Evolutionary conservation across 2,329 filamentous ascomycete species (phyloP).

Genomic region (Monosporascus sp.): DNA sequence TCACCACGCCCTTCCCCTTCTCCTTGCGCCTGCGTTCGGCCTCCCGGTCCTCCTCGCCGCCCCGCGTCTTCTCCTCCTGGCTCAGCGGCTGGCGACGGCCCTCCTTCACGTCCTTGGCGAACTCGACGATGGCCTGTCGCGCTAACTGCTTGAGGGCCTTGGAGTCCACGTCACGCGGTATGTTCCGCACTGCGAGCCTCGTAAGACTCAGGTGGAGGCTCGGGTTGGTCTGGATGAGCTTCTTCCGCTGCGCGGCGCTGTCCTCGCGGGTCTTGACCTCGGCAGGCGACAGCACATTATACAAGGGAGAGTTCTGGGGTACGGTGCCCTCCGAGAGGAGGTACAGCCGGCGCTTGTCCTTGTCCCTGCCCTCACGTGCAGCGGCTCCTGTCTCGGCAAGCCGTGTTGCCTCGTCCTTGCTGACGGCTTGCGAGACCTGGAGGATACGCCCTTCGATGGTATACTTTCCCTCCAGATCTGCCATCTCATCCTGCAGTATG

Average conservation of each 20-base stretch:
- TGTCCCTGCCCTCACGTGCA: conserved; percentile 58
- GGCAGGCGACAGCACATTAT: conserved; percentile 66
- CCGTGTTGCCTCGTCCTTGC: conserved; percentile 70
- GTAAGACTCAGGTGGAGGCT: conserved; percentile 84
- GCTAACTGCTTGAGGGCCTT: conserved; percentile 91
- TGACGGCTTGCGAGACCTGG: conserved; percentile 78
- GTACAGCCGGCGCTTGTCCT: conserved; percentile 86
- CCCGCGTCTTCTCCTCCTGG: conserved; percentile 81
- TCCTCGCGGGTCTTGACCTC: conserved; percentile 87
- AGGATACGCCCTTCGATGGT: conserved; percentile 86
- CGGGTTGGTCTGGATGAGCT: conserved; percentile 85
- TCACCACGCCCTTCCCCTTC: conserved; percentile 81
- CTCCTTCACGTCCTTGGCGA: conserved; percentile 81
- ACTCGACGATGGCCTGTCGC: conserved; percentile 87
- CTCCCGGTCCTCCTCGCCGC: conserved; percentile 72
- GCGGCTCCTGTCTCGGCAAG: conserved; percentile 69
- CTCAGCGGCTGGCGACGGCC: conserved; percentile 72
- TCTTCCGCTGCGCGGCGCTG: conserved; percentile 80
- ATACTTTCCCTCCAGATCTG: conserved; percentile 78
- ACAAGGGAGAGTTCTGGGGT: conserved; percentile 68
- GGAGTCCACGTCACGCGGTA: conserved; percentile 74
- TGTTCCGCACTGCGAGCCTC: conserved; percentile 83
- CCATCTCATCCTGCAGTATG: conserved; percentile 78
- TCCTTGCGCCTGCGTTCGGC: conserved; percentile 74
- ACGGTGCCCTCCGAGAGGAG: conserved; percentile 84